Evolutionary conservation across 2,329 filamentous ascomycete genomes (phyloP).

Genomic region (Nemania sp.): DNA sequence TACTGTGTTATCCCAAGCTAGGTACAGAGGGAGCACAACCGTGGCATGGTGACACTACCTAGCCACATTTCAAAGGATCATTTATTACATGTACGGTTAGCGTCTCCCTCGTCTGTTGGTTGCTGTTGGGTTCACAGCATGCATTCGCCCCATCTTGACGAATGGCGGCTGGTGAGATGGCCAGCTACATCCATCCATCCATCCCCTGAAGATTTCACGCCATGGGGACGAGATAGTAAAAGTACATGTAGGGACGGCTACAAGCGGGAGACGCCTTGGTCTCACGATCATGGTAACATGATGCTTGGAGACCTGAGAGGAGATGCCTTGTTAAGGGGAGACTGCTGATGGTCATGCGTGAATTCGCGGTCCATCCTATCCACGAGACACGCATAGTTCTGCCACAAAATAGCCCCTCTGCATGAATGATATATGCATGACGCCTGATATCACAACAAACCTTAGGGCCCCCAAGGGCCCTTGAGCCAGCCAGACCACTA

Average conservation of each 20-base stretch:
- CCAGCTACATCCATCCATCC: not conserved
- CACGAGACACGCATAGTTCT: constrained; percentile 14
- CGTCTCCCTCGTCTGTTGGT: constrained; percentile 12
- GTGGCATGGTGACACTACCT: constrained; percentile 11
- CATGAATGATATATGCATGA: constrained; percentile 17
- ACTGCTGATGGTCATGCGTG: constrained; percentile 16
- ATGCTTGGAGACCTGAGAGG: constrained; percentile 5
- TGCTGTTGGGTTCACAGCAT: constrained; percentile 13
- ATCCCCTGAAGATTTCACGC: constrained; percentile 15
- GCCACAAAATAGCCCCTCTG: constrained; percentile 1
- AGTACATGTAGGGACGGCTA: constrained; percentile 10
- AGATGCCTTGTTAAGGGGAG: constrained; percentile 4
- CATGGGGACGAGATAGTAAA: not conserved
- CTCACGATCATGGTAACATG: constrained; percentile 10
- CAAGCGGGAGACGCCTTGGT: not conserved
- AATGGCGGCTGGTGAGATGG: constrained; percentile 9
- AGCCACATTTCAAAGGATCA: constrained; percentile 18
- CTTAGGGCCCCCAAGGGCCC: not conserved
- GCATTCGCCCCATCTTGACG: constrained; percentile 9
- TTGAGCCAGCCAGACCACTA: constrained; percentile 1
- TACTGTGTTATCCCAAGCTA: not conserved
- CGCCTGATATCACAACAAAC: constrained; percentile 10
- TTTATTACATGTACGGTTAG: constrained; percentile 15
- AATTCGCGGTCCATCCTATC: constrained; percentile 16
- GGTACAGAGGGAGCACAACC: not conserved